These are phyloP conservation scores for Hypseocharis bilobata DNA, from an alignment of 441 rosid species.

Conservation along the genomic window DNA sequence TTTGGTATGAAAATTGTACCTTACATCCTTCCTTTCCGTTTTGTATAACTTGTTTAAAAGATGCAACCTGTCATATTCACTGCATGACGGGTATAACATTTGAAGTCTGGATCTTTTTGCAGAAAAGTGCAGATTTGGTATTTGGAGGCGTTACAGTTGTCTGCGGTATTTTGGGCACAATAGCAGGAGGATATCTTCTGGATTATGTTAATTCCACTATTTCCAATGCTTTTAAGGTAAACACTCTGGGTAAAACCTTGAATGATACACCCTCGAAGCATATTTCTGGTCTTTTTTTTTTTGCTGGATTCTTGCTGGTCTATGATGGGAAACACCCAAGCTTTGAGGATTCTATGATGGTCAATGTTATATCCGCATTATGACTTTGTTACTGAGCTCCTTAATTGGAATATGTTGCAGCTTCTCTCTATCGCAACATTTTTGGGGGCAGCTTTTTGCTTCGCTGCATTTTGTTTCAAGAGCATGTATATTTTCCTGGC, in stretches of 20 bases:
- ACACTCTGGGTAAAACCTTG: neutral
- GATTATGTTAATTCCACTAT: slow-evolving; percentile 65
- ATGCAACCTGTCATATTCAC: neutral
- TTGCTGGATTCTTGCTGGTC: too few relatives aligned
- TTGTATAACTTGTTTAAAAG: neutral
- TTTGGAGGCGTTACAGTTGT: slow-evolving; percentile 83
- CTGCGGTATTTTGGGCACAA: slow-evolving; percentile 78
- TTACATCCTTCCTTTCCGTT: neutral
- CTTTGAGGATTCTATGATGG: neutral
- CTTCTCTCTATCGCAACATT: slow-evolving; percentile 65
- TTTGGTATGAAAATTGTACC: neutral
- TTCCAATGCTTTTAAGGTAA: slow-evolving; percentile 81
- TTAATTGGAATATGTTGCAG: slow-evolving; percentile 34
- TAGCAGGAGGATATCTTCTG: slow-evolving; percentile 67
- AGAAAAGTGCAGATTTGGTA: slow-evolving; percentile 72
- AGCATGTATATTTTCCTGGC: slow-evolving; percentile 79
- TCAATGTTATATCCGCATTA: neutral
- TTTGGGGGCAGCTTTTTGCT: slow-evolving; percentile 70
- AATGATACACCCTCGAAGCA: too few relatives aligned
- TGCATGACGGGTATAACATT: too few relatives aligned
- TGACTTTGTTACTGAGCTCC: slow-evolving; percentile 3
- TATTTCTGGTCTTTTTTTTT: too few relatives aligned
- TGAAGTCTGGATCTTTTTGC: slow-evolving; percentile 21
- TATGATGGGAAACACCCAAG: too few relatives aligned
- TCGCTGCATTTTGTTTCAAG: slow-evolving; percentile 70